Percentiles rank a stretch among this genome's conserved stretches.
phyloP scores from a whole-genome alignment of 75 land plant genomes.

The Sequoiadendron giganteum region DNA sequence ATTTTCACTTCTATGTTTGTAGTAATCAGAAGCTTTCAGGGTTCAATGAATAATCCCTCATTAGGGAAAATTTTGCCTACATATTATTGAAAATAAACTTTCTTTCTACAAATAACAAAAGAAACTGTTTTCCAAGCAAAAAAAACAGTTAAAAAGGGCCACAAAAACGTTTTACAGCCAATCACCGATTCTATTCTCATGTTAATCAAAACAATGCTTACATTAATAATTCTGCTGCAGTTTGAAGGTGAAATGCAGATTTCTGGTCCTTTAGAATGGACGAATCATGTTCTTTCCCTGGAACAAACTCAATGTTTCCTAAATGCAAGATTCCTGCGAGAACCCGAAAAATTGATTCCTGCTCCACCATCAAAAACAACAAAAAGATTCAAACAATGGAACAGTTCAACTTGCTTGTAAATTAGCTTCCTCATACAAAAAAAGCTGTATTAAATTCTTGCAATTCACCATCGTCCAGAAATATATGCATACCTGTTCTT shows the following conservation, averaged over 20 bases:
- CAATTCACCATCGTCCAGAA: neutral
- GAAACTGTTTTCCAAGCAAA: neutral
- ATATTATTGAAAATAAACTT: neutral
- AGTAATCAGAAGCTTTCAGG: neutral
- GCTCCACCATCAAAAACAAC: neutral
- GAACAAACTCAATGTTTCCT: conserved; percentile 79
- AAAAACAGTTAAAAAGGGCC: neutral
- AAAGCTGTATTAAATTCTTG: neutral
- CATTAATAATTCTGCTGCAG: conserved; percentile 69
- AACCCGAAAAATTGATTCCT: conserved; percentile 83
- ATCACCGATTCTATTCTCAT: neutral
- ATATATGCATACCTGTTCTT: conserved; percentile 67
- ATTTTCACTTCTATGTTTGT: neutral
- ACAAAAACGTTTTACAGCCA: neutral
- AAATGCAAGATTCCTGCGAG: conserved; percentile 83
- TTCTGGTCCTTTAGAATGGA: conserved; percentile 60
- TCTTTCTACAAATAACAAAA: neutral
- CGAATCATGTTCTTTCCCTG: conserved; percentile 83
- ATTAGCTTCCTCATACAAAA: neutral
- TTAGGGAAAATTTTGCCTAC: neutral
- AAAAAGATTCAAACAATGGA: neutral
- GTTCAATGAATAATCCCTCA: neutral
- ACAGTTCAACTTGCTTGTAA: neutral
- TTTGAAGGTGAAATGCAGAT: conserved; percentile 60
- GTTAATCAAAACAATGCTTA: conserved; percentile 19